phyloP scores from a whole-genome alignment of 805 yeast genomes.

The Metschnikowia matae region DNA sequence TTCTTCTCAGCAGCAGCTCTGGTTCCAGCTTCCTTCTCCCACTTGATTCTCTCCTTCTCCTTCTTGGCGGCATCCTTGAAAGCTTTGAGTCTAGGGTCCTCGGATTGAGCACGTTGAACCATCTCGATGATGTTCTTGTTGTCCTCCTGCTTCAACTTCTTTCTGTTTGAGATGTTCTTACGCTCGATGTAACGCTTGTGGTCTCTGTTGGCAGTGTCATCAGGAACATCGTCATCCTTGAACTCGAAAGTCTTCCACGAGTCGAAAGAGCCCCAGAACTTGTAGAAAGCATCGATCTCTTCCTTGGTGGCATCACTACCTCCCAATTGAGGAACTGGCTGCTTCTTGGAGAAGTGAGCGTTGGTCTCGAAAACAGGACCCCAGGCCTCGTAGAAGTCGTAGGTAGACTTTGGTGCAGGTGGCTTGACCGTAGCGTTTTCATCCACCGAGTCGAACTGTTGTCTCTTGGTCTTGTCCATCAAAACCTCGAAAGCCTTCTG shows the following conservation, averaged over 20 bases:
- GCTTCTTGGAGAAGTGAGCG: constrained; percentile 86
- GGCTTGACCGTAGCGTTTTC: constrained; percentile 79
- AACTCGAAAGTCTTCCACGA: constrained; percentile 99
- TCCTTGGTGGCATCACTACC: constrained; percentile 60
- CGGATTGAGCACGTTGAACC: constrained; percentile 81
- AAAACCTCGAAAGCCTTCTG: constrained; percentile 94
- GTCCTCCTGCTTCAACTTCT: constrained; percentile 97
- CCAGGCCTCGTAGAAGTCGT: constrained; percentile 90
- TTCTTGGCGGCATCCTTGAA: constrained; percentile 93
- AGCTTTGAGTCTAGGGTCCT: constrained; percentile 91
- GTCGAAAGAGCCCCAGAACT: constrained; percentile 89
- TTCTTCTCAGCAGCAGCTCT: constrained; percentile 95
- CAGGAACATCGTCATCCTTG: constrained; percentile 98
- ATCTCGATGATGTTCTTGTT: constrained; percentile 81
- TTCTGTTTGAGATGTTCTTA: constrained; percentile 94
- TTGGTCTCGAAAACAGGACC: constrained; percentile 87
- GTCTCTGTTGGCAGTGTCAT: constrained; percentile 98
- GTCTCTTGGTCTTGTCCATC: constrained; percentile 81
- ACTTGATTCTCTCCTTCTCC: constrained; percentile 90
- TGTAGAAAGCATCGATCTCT: constrained; percentile 83
- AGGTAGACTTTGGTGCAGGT: constrained; percentile 60
- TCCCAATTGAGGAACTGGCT: constrained; percentile 86
- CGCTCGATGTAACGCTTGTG: constrained; percentile 98
- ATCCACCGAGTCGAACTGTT: constrained; percentile 95
- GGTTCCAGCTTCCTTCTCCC: constrained; percentile 98